phyloP scores from a whole-genome alignment of 169 alveolate species.

The Toxoplasma gondii region DNA sequence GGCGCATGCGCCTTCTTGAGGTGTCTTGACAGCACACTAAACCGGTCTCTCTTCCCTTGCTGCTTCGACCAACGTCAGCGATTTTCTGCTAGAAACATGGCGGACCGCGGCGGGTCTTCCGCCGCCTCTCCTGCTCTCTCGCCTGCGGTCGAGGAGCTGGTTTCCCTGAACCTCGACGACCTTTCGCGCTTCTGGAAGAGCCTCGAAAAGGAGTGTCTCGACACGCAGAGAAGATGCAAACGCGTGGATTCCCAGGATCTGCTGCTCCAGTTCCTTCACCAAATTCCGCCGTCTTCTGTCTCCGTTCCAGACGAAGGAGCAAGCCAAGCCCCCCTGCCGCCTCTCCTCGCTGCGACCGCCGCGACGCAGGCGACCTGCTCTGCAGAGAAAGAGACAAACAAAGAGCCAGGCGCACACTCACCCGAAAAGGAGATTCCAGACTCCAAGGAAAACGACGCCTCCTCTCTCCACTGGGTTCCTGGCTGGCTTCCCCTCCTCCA shows the following conservation, averaged over 20 bases:
- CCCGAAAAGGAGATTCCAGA: too few species aligned
- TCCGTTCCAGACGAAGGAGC: neutral
- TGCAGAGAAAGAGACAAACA: neutral
- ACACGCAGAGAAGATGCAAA: slow-evolving; percentile 10
- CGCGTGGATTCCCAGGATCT: neutral
- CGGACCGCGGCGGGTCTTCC: neutral
- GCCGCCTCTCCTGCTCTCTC: neutral
- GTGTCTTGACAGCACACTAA: too few species aligned
- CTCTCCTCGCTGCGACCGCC: neutral
- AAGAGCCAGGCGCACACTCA: neutral
- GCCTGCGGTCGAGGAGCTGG: neutral
- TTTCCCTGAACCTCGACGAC: neutral
- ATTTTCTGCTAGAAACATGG: too few species aligned
- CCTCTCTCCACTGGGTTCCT: neutral
- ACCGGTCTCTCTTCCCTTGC: too few species aligned
- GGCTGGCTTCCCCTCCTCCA: slow-evolving; percentile 15
- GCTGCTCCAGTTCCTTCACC: slow-evolving; percentile 28
- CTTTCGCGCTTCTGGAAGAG: neutral
- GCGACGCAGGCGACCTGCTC: too few species aligned
- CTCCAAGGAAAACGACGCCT: too few species aligned
- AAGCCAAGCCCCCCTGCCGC: neutral
- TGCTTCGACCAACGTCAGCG: too few species aligned
- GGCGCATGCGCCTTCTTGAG: too few species aligned
- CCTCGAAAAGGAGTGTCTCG: neutral
- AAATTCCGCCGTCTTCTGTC: neutral